Evolutionary conservation across 768 basidiomycete species (phyloP).

Genomic region (Boletus speciosus): DNA sequence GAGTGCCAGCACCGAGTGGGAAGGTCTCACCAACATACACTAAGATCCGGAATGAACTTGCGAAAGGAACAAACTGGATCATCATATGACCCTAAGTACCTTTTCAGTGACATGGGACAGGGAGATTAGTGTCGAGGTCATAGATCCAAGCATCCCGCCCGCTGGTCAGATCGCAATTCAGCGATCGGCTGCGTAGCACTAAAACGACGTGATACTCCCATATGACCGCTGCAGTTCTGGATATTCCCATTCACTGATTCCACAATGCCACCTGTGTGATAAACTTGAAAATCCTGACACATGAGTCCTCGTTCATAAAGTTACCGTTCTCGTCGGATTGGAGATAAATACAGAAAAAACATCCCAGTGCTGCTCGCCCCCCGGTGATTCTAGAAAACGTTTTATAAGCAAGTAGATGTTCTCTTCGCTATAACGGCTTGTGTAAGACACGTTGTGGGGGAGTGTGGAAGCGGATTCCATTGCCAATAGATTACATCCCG

Average conservation of each 20-base stretch:
- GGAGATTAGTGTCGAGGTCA: constrained; percentile 59
- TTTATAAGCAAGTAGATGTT: constrained; percentile 61
- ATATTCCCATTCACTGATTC: constrained; percentile 48
- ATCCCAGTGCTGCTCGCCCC: constrained; percentile 41
- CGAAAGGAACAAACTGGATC: neutral
- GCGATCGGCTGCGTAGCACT: constrained; percentile 33
- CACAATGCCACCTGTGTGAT: constrained; percentile 57
- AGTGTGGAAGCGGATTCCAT: constrained; percentile 22
- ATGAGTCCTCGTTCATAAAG: constrained; percentile 10
- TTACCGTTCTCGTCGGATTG: constrained; percentile 55
- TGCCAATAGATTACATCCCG: constrained; percentile 18
- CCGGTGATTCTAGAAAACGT: constrained; percentile 34
- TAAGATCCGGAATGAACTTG: constrained; percentile 26
- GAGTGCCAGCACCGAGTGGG: constrained; percentile 27
- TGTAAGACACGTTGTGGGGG: constrained; percentile 42
- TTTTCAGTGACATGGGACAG: constrained; percentile 49
- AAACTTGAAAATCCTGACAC: constrained; percentile 1
- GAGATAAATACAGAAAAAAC: constrained; percentile 62
- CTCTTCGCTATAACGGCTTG: constrained; percentile 68
- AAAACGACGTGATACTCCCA: constrained; percentile 80
- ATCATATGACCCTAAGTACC: constrained; percentile 33
- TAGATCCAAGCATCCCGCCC: constrained; percentile 52
- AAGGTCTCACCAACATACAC: constrained; percentile 50
- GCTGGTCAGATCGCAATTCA: neutral
- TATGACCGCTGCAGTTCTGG: constrained; percentile 41